Evolutionary conservation across 371 early-diverging fungal genomes (phyloP), one percentile per base, ranked within the genome.

Genomic region (Lichtheimia hyalospora): DNA sequence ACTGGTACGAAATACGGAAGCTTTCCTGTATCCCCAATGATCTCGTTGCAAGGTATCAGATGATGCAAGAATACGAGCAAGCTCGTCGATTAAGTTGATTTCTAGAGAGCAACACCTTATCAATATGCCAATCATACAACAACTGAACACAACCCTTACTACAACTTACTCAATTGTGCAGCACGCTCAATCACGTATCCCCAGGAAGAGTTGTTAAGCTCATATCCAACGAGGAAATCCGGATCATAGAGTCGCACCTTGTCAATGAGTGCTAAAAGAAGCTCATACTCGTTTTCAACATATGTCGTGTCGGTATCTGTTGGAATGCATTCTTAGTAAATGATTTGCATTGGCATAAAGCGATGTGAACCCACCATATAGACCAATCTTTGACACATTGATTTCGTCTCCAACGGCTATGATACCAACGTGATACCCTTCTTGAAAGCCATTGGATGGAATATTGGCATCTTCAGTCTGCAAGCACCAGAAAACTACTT

Each of bases 191-290:
- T 68, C 3, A 93, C 62, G 62, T 92, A 96, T 3, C 96, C 96
- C 95, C 94, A 95, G 0, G 95, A 95, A 3, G 85, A 60, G 14
- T 75, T 82, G 50, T 95, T 89, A 2, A 95, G 71, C 56, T 96
- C 96, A 59, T 90, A 96, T 0, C 97, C 97, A 0, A 84, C 79
- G 39, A 95, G 66, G 53, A 95, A 83, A 61, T 96, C 97, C 0
- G 97, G 97, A 66, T 96, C 95, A 52, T 81, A 79, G 0, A 55
- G 53, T 0, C 82, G 74, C 1, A 91, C 79, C 13, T 68, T 69
- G 1, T 74, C 66, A 16, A 88, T 68, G 6, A 92, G 48, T 2
- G 63, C 40, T 8, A 69, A 59, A 46, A 93, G 61, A 60, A 93
- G 66, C 13, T 66, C 73, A 8, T 59, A 41, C 60, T 92, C 94